Evolutionary conservation across 805 yeast genomes (phyloP).

Genomic region (Candida fluviatilis): DNA sequence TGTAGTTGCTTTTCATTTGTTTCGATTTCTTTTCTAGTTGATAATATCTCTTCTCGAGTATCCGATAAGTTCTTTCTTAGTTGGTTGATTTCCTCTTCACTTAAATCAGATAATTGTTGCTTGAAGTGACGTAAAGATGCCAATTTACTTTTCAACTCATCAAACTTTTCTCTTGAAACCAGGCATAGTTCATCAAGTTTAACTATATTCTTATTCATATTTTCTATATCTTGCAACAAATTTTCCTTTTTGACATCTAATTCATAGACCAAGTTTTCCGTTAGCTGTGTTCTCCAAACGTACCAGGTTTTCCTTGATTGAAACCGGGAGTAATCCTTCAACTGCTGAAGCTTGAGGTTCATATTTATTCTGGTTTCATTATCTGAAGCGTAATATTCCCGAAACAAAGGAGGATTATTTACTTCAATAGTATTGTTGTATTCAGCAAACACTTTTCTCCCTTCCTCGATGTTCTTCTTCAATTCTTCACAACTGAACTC

Average conservation of each 20-base stretch:
- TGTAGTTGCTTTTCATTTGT: slow-evolving; percentile 8
- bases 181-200: background rate
- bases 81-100: background rate
- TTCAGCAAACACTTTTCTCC: slow-evolving; percentile 42
- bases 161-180: slow-evolving; percentile 7
- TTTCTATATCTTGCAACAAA: slow-evolving; percentile 7
- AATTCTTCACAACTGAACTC: slow-evolving; percentile 54
- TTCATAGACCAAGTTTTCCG: slow-evolving; percentile 40
- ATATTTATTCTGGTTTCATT: slow-evolving; percentile 35
- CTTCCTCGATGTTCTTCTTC: slow-evolving; percentile 46
- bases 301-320: slow-evolving; percentile 58
- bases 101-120: background rate
- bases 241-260: slow-evolving; percentile 13
- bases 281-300: slow-evolving; percentile 54
- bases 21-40: slow-evolving; percentile 5
- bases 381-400: slow-evolving; percentile 42
- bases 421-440: slow-evolving; percentile 42
- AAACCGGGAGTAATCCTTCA: slow-evolving; percentile 48
- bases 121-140: slow-evolving; percentile 4
- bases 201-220: background rate
- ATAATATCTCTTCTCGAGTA: slow-evolving; percentile 12
- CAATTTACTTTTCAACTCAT: slow-evolving; percentile 10
- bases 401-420: slow-evolving; percentile 48
- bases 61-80: slow-evolving; percentile 10
- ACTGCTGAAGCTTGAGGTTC: slow-evolving; percentile 44